Evolutionary conservation across 2,329 filamentous ascomycete species (phyloP), one percentile per base, ranked within the genome.

Genomic region (Aspergillus versicolor): DNA sequence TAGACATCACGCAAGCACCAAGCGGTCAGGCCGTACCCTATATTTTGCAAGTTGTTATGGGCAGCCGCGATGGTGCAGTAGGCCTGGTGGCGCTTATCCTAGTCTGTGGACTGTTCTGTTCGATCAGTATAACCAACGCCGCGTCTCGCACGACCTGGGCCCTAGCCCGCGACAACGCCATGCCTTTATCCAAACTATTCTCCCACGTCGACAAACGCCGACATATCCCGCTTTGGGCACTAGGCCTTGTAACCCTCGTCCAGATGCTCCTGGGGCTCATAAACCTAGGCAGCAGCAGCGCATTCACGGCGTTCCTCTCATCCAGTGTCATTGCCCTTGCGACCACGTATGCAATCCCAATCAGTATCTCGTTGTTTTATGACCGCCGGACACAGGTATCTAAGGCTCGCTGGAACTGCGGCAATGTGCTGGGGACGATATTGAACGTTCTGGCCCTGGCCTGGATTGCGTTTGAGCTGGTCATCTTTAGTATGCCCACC

Each of bases 241-340:
- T 81, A 7, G 63, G 72, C 12, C 70, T 82, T 4, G 63, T 78
- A 5, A 81, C 78, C 0, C 60, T 79, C 1, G 71, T 79, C 5
- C 75, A 81, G 47, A 77, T 81, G 75, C 70, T 81, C 2, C 74
- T 82, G 1, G 78, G 78, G 0, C 66, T 82, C 15, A 81, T 82
- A 64, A 80, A 81, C 51, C 69, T 82, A 2, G 79, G 79, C 5
- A 77, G 72, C 51, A 72, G 74, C 2, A 76, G 72, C 43, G 79
- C 80, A 3, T 82, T 82, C 63, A 79, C 74, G 0, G 79, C 79
- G 2, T 81, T 82, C 54, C 76, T 78, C 11, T 81, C 78, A 1
- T 82, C 85, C 2, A 82, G 82, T 3, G 82, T 85, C 17, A 82
- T 85, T 52, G 81, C 78, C 0, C 72, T 86, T 24, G 81, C 83